Percentiles rank a stretch among this genome's conserved stretches.
phyloP scores from a whole-genome alignment of 345 rosid species.

The Nephelium lappaceum region DNA sequence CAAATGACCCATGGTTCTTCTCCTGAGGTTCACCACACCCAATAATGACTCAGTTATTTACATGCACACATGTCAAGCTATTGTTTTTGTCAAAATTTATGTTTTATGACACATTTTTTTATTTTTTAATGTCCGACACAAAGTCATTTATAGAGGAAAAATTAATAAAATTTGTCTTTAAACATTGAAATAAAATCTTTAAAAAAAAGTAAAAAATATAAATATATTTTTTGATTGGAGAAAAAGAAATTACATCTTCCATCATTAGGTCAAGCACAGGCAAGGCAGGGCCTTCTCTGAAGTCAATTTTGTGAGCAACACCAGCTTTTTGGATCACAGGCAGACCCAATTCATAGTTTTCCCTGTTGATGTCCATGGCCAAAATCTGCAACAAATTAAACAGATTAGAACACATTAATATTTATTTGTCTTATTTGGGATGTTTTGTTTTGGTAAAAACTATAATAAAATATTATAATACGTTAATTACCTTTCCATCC shows the following conservation, averaged over 20 bases:
- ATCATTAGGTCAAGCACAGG: constrained; percentile 85
- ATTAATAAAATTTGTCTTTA: too few species aligned
- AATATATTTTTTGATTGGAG: not conserved
- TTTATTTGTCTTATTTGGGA: not conserved
- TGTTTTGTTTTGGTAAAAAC: too few species aligned
- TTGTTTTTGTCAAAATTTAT: too few species aligned
- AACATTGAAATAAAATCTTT: not conserved
- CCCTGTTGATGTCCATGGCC: constrained; percentile 93
- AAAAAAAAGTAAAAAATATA: too few species aligned
- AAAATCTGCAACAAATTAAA: constrained; percentile 59
- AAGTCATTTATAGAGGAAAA: too few species aligned
- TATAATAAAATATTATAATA: too few species aligned
- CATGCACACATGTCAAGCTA: too few species aligned
- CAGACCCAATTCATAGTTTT: constrained; percentile 88
- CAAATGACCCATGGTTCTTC: constrained; percentile 71
- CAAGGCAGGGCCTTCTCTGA: constrained; percentile 97
- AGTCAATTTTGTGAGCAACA: constrained; percentile 90
- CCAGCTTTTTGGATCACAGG: constrained; percentile 94
- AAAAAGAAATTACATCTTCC: constrained; percentile 66
- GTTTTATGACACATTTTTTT: too few species aligned
- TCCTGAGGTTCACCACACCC: constrained; percentile 44
- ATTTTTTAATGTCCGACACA: too few species aligned
- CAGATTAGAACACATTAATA: not conserved
- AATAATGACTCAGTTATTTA: not conserved
- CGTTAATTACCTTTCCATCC: constrained; percentile 65